phyloP scores from a whole-genome alignment of 148 eudicot species.

The Arbutus unedo region DNA sequence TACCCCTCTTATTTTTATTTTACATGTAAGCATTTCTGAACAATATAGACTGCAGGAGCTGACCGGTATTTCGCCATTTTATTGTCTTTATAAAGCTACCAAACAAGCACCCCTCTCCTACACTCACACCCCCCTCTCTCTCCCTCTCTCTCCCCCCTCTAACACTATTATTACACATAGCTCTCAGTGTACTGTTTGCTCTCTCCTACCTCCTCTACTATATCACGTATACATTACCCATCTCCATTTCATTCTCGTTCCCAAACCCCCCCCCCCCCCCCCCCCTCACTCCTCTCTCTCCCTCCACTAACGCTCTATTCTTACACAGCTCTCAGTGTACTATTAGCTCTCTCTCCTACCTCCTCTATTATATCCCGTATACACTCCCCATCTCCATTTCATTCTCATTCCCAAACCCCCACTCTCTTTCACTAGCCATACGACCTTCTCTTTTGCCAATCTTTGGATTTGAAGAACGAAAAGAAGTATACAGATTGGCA shows the following conservation, averaged over 20 bases:
- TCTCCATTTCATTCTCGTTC: neutral
- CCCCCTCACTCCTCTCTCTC: constrained; percentile 13
- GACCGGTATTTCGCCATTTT: constrained; percentile 29
- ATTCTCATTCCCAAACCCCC: neutral
- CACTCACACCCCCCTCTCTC: constrained; percentile 15
- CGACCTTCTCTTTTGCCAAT: neutral
- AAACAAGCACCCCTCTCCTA: constrained; percentile 11
- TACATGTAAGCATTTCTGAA: constrained; percentile 26
- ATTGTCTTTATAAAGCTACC: constrained; percentile 28
- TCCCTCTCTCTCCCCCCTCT: constrained; percentile 20
- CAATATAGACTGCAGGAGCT: constrained; percentile 39
- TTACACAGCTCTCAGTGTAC: constrained; percentile 23
- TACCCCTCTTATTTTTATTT: neutral
- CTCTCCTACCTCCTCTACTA: neutral
- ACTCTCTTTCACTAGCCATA: neutral
- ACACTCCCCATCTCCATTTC: neutral
- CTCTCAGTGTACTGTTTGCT: constrained; percentile 21
- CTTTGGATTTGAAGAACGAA: neutral
- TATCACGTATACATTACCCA: neutral
- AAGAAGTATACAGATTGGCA: neutral
- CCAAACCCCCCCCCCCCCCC: neutral
- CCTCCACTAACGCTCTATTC: constrained; percentile 20
- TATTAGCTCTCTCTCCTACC: constrained; percentile 3
- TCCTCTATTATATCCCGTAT: neutral
- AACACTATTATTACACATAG: constrained; percentile 26